Evolutionary conservation across 768 basidiomycete genomes (phyloP).

Genomic region (Agaricus bisporus): DNA sequence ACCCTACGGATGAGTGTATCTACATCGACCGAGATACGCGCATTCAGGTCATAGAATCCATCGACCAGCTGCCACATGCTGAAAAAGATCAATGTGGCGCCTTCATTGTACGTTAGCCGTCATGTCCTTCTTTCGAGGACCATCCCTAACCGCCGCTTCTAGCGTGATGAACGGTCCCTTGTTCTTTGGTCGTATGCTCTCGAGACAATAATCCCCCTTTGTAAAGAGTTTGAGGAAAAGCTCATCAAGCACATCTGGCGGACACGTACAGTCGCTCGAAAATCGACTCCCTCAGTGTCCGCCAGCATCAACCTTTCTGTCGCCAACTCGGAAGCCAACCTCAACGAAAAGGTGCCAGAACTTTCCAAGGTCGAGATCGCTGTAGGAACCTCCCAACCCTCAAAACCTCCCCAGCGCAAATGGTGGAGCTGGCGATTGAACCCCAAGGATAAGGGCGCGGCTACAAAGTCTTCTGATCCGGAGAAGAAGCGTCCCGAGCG

Average conservation of each 20-base stretch:
- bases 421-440: conserved; percentile 46
- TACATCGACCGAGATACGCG: conserved; percentile 77
- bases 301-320: conserved; percentile 13
- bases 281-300: conserved; percentile 12
- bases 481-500: conserved; percentile 38
- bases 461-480: conserved; percentile 20
- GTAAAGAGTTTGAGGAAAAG: conserved; percentile 68
- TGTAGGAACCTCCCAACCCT: conserved; percentile 15
- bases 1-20: conserved; percentile 46
- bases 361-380: conserved; percentile 16
- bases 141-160: not conserved
- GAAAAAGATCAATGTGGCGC: conserved; percentile 89
- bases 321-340: conserved; percentile 20
- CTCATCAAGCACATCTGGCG: conserved; percentile 82
- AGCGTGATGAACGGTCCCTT: conserved; percentile 72
- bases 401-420: conserved; percentile 17
- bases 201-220: conserved; percentile 59
- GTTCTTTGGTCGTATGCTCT: conserved; percentile 79
- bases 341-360: conserved; percentile 27
- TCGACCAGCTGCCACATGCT: conserved; percentile 61
- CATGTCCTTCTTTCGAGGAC: not conserved
- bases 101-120: conserved; percentile 47
- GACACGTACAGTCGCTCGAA: conserved; percentile 26
- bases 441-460: conserved; percentile 19
- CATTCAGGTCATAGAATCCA: conserved; percentile 75